Evolutionary conservation across 2,329 filamentous ascomycete genomes (phyloP).

Genomic region (Talaromyces sp.): DNA sequence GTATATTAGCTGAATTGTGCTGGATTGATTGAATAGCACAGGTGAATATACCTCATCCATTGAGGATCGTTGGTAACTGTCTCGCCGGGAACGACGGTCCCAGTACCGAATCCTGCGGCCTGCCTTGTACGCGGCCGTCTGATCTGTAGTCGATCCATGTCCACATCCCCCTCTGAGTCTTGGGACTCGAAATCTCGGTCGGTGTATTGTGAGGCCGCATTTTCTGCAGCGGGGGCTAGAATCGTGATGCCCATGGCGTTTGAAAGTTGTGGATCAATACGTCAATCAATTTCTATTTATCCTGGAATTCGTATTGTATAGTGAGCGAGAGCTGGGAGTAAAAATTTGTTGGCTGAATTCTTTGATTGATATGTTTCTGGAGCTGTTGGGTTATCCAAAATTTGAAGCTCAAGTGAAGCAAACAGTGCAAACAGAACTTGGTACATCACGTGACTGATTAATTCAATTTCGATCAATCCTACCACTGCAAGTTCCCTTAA

Average conservation of each 20-base stretch:
- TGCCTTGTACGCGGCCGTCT: conserved; percentile 26
- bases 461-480: too few relatives aligned
- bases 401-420: conserved; percentile 1
- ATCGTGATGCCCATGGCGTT: conserved; percentile 59
- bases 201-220: conserved; percentile 28
- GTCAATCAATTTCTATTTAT: too few relatives aligned
- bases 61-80: conserved; percentile 86
- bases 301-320: too few relatives aligned
- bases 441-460: not conserved
- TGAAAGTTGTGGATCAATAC: not conserved
- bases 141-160: conserved; percentile 30
- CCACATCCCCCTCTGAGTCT: conserved; percentile 43
- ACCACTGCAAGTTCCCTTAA: too few relatives aligned
- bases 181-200: conserved; percentile 50
- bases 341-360: too few relatives aligned
- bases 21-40: too few relatives aligned
- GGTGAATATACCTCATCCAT: conserved; percentile 67
- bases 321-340: too few relatives aligned
- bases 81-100: conserved; percentile 83
- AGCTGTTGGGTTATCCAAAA: not conserved
- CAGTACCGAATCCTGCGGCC: conserved; percentile 25
- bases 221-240: conserved; percentile 48
- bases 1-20: too few relatives aligned
- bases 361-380: not conserved
- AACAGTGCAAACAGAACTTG: not conserved